Percentiles rank a stretch among this genome's conserved stretches.
Evolutionary conservation across 345 rosid genomes (phyloP).

Genomic region (Microcos paniculata): DNA sequence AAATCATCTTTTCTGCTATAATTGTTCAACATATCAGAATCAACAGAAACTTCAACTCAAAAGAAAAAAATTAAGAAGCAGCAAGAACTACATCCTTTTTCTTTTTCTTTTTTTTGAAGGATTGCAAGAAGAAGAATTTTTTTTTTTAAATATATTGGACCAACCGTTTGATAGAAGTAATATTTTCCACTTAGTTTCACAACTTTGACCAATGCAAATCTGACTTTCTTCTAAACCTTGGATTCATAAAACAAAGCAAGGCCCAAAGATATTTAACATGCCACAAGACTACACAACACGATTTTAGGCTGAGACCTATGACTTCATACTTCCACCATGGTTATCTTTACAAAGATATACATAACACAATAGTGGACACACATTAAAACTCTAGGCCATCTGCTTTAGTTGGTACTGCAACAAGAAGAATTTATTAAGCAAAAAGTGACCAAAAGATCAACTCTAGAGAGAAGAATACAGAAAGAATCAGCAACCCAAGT

Average conservation of each 20-base stretch:
- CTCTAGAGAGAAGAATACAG: no score
- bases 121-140: no score
- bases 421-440: no score
- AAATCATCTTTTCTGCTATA: no score
- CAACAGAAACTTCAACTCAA: no score
- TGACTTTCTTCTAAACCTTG: background rate
- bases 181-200: background rate
- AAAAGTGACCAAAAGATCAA: no score
- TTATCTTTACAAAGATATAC: background rate
- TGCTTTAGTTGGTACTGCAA: no score
- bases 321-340: background rate
- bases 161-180: background rate
- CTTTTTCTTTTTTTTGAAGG: no score
- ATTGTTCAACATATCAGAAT: no score
- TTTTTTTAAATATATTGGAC: background rate
- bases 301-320: background rate
- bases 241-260: background rate
- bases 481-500: no score
- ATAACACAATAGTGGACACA: background rate
- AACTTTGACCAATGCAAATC: background rate
- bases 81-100: no score
- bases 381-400: background rate
- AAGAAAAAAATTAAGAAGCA: no score
- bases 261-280: constrained; percentile 14
- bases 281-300: background rate